Conservation (phyloP, 345 rosid species). For the Citrus trifoliata region DNA sequence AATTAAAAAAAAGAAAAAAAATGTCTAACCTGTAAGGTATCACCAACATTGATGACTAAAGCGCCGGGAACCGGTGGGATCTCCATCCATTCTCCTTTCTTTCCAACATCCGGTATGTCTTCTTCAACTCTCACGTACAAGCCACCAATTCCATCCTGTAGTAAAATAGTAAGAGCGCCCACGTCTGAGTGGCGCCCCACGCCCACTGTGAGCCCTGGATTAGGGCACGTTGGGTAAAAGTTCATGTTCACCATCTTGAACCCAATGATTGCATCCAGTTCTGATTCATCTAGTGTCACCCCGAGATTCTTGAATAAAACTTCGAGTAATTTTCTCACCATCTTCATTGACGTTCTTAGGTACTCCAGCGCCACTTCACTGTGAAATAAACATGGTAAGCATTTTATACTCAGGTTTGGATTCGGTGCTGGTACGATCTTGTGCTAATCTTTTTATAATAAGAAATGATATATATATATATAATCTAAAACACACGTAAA, state of each 20-base stretch:
- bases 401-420: background rate
- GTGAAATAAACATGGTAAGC: background rate
- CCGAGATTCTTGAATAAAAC: conserved; percentile 41
- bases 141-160: conserved; percentile 68
- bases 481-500: no score
- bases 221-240: conserved; percentile 43
- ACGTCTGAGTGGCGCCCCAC: conserved; percentile 68
- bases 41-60: conserved; percentile 20
- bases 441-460: background rate
- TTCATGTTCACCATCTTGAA: conserved; percentile 54
- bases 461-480: no score
- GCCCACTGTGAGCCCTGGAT: conserved; percentile 55
- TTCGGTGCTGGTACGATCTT: background rate
- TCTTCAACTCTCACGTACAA: conserved; percentile 46
- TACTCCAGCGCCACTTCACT: conserved; percentile 50
- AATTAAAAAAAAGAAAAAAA: background rate
- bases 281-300: conserved; percentile 32
- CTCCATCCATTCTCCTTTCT: conserved; percentile 12
- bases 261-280: conserved; percentile 35
- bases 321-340: conserved; percentile 38
- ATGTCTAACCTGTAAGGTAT: conserved; percentile 1
- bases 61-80: conserved; percentile 14
- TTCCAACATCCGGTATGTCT: background rate
- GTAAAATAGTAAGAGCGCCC: conserved; percentile 48
- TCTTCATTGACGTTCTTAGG: conserved; percentile 35